Evolutionary conservation across 202 grass and related monocot genomes (phyloP), one percentile per base, ranked within the genome.

Genomic region (Zizania palustris): DNA sequence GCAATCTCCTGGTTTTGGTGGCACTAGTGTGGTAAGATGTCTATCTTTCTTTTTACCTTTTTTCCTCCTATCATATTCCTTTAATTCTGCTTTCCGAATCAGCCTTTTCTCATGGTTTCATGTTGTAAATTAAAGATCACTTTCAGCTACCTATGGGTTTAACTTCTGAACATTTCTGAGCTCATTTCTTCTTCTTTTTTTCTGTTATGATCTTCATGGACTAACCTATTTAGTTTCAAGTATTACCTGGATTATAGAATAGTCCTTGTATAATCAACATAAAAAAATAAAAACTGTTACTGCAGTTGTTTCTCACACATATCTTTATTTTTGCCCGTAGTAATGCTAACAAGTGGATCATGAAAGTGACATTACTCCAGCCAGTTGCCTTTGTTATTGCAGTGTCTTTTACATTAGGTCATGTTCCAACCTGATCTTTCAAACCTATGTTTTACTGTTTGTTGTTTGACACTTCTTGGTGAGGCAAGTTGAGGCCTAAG

Each of bases 1-100:
- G 89, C 96, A 96, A 85, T 93, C 92, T 78, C 92, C 92, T 89
- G 89, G 80, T 74, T 95, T 99, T 74, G 69, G 71, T 81, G 92
- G 85, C 62, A 85, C 77, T 67, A 96, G 84, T 81, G 68, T 87
- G 89, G 96, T 98, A 85, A 63, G 80, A 67, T 80, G 85, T 88
- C 74, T 48, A 70, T 46, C 22, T 70, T 55, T 87, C 15, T 82
- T 62, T 70, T 67, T 13, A 3, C 34, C 34, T 69, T 69, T 54
- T 60, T 44, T 84, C 55, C 76, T 65, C 28, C 66, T 10, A 60
- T 12, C 49, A 61, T 76, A 51, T 72, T 67, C 36, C 42, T 84
- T 65, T 77, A 1, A 4, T 73, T 54, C 22, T 53, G 11, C 66
- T 72, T 85, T 65, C 72, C 49, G 11, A 11, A 60, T 54, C 15